Evolutionary conservation across 225 moss, liverwort and hornwort species (phyloP), one percentile per base, ranked within the genome.

Genomic region (Pleurozium schreberi): DNA sequence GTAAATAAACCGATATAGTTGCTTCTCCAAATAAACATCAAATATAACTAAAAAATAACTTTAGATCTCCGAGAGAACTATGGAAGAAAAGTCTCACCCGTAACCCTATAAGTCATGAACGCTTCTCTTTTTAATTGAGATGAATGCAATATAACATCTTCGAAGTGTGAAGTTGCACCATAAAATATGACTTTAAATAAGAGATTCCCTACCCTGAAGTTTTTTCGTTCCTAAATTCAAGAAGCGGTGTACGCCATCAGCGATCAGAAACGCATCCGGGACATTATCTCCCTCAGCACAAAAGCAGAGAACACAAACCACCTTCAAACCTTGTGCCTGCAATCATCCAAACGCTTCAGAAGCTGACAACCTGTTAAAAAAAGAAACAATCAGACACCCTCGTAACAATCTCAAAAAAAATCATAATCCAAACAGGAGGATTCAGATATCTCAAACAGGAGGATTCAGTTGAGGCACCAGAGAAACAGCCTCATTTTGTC

Each of bases 231-330:
- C 92, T 38, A 80, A 86, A 61, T 91, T 90, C 33, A 97, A 68
- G 78, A 95, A 93, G 55, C 88, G 95, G 65, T 95, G 92, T 62
- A 96, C 76, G 11, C 95, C 95, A 88, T 96, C 95, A 34, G 93
- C 94, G 40, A 96, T 91, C 67, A 96, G 89, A 89, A 97, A 95
- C 52, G 96, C 97, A 94, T 99, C 98, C 83, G 97, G 97, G 33
- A 94, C 95, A 86, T 99, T 99, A 84, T 99, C 98, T 55, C 98
- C 97, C 77, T 99, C 97, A 30, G 96, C 93, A 80, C 98, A 99
- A 83, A 94, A 97, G 81, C 94, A 93, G 82, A 99, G 94, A n/a
- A 97, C 63, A 89, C 97, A 97, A 77, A 96, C 90, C 76, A 95
- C 97, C 90, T 96, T 96, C 92, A 99, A 90, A 73, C 96, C 96